Evolutionary conservation across 1,284 basidiomycete species (phyloP), one percentile per base, ranked within the genome.

Genomic region (Naganishia liquefaciens): DNA sequence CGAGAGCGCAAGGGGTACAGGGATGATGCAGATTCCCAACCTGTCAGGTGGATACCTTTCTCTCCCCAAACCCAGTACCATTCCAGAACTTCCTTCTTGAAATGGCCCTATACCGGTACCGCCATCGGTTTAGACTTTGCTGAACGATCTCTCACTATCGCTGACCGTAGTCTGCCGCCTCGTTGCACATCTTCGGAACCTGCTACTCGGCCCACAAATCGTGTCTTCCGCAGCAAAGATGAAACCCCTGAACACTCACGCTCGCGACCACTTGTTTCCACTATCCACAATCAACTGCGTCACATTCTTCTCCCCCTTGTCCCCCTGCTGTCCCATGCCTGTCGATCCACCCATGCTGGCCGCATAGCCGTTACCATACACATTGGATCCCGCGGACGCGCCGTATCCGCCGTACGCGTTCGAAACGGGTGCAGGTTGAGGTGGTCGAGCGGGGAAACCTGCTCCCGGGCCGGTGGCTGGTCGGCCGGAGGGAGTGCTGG

Each of bases 251-350:
- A 15, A 15, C n/a, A 68, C 68, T 66, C 57, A 79, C 62, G 72
- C 71, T 65, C 78, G 69, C 15, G 73, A 73, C 64, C 75, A 79
- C 30, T 76, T 71, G 66, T 73, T 76, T 15, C 76, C 75, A 68
- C 75, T 75, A 55, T 79, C 77, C 65, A 72, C 74, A 27, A 79
- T 72, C 39, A 75, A 67, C 66, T 79, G 74, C 46, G 77, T 74
- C 21, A 79, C 76, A 64, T 77, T 79, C 72, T 78, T 79, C 71
- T 79, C 78, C 27, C 63, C 63, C 25, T 49, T 55, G 23, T 54
- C 46, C 30, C 37, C 52, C 54, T 57, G 53, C 30, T 49, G 43
- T 9, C 63, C 67, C 58, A 62, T 49, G 0, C 63, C 67, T 27
- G 44, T 28, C 19, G 46, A 43, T 19, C 44, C 46, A 52, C 30